A percentile compares a stretch with the other conserved stretches of the same genome.
Evolutionary conservation across 2,329 filamentous ascomycete species (phyloP).

Genomic region (Fusarium clavum): DNA sequence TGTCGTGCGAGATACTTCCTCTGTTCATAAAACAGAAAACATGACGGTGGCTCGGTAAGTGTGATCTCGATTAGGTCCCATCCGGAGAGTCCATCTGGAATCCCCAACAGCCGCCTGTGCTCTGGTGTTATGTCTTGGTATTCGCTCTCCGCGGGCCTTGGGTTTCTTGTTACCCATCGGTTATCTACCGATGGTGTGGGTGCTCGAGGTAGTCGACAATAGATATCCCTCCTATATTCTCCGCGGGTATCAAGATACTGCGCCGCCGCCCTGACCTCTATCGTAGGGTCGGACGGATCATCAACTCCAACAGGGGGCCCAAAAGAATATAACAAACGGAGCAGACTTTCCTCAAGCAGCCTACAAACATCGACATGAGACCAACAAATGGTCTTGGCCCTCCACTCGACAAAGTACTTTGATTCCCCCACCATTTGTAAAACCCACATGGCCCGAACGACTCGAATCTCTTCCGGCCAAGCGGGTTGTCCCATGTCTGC

Average conservation of each 20-base stretch:
- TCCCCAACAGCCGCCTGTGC: no score
- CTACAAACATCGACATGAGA: no score
- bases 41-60: neutral
- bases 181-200: neutral
- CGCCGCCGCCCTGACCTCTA: conserved; percentile 15
- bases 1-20: no score
- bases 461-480: conserved; percentile 45
- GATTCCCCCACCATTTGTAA: conserved; percentile 34
- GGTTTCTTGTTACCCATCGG: conserved; percentile 17
- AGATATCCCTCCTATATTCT: conserved; percentile 2
- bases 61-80: neutral
- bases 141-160: neutral
- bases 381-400: neutral
- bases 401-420: neutral
- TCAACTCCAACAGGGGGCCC: no score
- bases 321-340: no score
- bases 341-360: no score
- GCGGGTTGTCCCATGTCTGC: conserved; percentile 27
- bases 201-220: conserved; percentile 1
- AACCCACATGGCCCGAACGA: conserved; percentile 34
- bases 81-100: no score
- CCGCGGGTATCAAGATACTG: conserved; percentile 14
- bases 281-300: neutral
- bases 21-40: no score
- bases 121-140: no score